Evolutionary conservation across 116 monocot species (phyloP).

Genomic region (Thalassia testudinum): DNA sequence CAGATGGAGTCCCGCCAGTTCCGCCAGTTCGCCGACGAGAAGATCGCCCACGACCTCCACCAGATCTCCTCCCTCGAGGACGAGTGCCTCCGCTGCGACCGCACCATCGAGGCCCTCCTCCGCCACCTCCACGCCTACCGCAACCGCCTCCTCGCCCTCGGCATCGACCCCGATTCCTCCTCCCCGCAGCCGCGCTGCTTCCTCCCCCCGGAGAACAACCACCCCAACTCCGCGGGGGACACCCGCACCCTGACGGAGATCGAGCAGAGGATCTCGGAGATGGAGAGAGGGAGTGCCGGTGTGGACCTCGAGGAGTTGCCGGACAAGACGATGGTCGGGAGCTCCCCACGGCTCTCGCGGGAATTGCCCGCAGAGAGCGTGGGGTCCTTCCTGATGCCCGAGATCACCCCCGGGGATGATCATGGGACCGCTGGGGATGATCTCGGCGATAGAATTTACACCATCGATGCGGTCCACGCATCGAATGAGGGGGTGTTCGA

Average conservation of each 20-base stretch:
- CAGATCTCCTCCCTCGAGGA: slow-evolving; percentile 40
- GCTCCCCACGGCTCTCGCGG: not conserved
- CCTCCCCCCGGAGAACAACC: not conserved
- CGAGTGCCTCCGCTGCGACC: slow-evolving; percentile 27
- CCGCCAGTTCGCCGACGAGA: slow-evolving; percentile 46
- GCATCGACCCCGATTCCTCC: slow-evolving; percentile 7
- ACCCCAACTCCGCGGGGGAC: not conserved
- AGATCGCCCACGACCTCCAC: slow-evolving; percentile 34
- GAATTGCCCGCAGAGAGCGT: not conserved
- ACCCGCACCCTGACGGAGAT: not conserved
- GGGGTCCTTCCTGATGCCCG: not conserved
- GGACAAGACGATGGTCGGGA: not conserved
- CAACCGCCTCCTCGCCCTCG: slow-evolving; percentile 27
- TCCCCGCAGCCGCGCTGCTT: not conserved
- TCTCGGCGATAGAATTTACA: not conserved
- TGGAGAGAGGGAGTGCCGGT: not conserved
- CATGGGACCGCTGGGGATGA: not conserved
- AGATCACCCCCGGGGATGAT: not conserved
- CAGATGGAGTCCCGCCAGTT: slow-evolving; percentile 69
- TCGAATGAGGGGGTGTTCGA: not conserved
- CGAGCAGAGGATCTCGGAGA: slow-evolving; percentile 1
- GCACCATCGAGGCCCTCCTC: slow-evolving; percentile 25
- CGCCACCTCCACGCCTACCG: slow-evolving; percentile 30
- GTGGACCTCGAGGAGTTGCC: not conserved
- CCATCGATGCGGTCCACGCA: not conserved